Conservation (phyloP, 2,329 filamentous ascomycete genomes). For the Hymenotorrendiella dingleyae region DNA sequence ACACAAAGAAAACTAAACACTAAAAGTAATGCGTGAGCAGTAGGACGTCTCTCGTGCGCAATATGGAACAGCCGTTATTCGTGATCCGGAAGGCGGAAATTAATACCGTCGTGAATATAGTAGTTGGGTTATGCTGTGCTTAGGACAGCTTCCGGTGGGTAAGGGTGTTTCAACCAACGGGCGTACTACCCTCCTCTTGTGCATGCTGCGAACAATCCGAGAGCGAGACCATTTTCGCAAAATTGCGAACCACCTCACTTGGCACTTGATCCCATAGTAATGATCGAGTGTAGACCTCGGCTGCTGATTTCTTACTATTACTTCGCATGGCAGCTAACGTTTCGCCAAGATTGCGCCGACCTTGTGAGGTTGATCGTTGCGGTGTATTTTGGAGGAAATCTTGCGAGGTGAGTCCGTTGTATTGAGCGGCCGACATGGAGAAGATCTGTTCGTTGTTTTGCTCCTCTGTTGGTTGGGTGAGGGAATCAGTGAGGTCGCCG, state of each 20-base stretch:
- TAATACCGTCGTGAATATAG: constrained; percentile 9
- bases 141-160: neutral
- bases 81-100: constrained; percentile 16
- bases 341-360: constrained; percentile 71
- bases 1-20: constrained; percentile 21
- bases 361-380: constrained; percentile 50
- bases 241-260: constrained; percentile 83
- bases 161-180: constrained; percentile 15
- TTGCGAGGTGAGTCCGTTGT: constrained; percentile 74
- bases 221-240: constrained; percentile 84
- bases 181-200: constrained; percentile 20
- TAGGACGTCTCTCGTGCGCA: constrained; percentile 34
- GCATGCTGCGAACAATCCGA: constrained; percentile 47
- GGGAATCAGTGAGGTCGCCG: constrained; percentile 59
- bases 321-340: constrained; percentile 73
- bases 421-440: constrained; percentile 78
- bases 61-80: constrained; percentile 22
- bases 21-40: constrained; percentile 42
- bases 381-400: constrained; percentile 59
- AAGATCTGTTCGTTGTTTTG: constrained; percentile 87
- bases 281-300: constrained; percentile 88
- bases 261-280: constrained; percentile 94
- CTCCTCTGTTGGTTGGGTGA: constrained; percentile 72
- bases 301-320: constrained; percentile 64
- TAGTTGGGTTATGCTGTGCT: constrained; percentile 2